These are phyloP conservation scores for Kodamaea anthophila DNA, from an alignment of 1,139 yeast species.

Conservation along the genomic window DNA sequence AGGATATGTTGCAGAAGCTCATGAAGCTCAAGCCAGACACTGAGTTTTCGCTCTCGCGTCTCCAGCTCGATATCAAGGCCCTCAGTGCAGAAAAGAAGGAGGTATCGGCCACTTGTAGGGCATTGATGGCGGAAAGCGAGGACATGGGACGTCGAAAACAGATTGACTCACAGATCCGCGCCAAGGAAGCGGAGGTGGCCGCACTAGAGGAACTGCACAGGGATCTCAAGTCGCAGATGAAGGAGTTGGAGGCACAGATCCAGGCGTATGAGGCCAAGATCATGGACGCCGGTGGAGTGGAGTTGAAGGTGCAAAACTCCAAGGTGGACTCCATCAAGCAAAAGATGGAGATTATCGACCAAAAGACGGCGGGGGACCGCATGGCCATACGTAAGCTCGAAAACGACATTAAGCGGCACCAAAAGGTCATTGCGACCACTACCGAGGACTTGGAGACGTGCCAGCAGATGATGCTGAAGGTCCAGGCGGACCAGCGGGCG, in stretches of 20 bases:
- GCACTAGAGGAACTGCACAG: slow-evolving; percentile 32
- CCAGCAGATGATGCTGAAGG: slow-evolving; percentile 24
- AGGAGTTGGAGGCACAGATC: slow-evolving; percentile 54
- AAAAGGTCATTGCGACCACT: slow-evolving; percentile 40
- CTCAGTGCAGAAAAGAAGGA: slow-evolving; percentile 44
- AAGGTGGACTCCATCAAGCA: slow-evolving; percentile 74
- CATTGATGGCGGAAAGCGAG: slow-evolving; percentile 34
- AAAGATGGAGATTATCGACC: slow-evolving; percentile 55
- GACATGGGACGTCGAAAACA: slow-evolving; percentile 18
- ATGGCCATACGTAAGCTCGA: slow-evolving; percentile 59
- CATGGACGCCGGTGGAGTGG: slow-evolving; percentile 89
- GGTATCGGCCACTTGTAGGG: slow-evolving; percentile 29
- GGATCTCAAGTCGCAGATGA: slow-evolving; percentile 48
- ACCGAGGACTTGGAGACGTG: slow-evolving; percentile 29
- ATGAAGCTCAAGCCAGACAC: slow-evolving; percentile 66
- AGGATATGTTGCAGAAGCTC: slow-evolving; percentile 48
- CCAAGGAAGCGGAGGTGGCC: slow-evolving; percentile 33
- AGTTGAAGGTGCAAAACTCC: slow-evolving; percentile 71
- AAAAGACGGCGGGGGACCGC: slow-evolving; percentile 57
- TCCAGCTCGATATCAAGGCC: slow-evolving; percentile 61
- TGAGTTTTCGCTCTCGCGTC: slow-evolving; percentile 55
- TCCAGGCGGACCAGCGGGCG: slow-evolving; percentile 26
- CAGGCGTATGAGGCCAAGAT: slow-evolving; percentile 64
- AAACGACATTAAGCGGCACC: slow-evolving; percentile 56
- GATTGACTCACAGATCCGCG: slow-evolving; percentile 29